Percentiles rank a stretch among this genome's conserved stretches.
Conservation (phyloP, 192 early-diverging fungal species). For the Coemansia sp. region DNA sequence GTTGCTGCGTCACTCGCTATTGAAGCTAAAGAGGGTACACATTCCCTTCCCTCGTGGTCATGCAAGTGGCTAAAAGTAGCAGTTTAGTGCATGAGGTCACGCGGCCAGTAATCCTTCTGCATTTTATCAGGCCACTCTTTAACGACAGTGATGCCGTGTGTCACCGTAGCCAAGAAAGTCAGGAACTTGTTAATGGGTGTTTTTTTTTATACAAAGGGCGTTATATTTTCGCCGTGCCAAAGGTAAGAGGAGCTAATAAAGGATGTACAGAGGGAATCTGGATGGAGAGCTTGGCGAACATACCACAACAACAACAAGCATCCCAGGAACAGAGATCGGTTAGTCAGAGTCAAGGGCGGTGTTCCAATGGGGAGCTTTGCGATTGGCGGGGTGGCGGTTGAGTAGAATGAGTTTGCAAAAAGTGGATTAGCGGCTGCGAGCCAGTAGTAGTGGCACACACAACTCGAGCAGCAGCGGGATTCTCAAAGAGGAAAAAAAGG, state of each 20-base stretch:
- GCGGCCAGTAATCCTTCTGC: neutral
- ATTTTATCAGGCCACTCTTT: neutral
- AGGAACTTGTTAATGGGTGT: neutral
- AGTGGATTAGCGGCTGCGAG: neutral
- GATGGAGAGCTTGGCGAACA: constrained; percentile 1
- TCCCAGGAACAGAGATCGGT: neutral
- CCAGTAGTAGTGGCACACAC: neutral
- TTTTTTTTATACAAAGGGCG: constrained; percentile 4
- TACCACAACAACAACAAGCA: neutral
- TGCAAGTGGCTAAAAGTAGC: neutral
- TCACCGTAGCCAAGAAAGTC: neutral
- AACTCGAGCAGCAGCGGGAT: neutral
- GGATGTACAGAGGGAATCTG: neutral
- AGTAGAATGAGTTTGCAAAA: constrained; percentile 2
- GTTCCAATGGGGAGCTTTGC: constrained; percentile 9
- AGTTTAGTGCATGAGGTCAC: constrained; percentile 3
- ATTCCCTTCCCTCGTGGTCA: neutral
- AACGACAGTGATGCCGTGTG: neutral
- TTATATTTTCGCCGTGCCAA: constrained; percentile 1
- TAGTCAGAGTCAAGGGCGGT: neutral
- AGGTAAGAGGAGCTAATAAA: neutral
- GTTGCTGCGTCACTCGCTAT: neutral
- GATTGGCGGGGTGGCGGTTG: neutral
- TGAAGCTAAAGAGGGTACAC: neutral
- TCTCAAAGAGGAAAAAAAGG: neutral